These are phyloP conservation scores for Trichoderma sp. DNA, from an alignment of 2,329 filamentous ascomycete genomes.

Conservation along the genomic window DNA sequence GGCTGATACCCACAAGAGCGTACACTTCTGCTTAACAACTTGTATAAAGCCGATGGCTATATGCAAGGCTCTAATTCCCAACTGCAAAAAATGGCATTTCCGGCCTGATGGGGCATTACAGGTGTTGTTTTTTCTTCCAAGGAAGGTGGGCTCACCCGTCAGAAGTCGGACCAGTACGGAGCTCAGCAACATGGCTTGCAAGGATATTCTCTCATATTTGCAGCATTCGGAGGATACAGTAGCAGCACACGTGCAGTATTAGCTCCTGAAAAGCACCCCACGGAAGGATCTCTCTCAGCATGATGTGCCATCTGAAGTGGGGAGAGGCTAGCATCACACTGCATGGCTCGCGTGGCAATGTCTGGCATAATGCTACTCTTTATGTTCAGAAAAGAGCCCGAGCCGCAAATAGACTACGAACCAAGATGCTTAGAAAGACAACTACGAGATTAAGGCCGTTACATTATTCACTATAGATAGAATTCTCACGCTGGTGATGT, in stretches of 20 bases:
- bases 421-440: not conserved
- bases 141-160: not conserved
- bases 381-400: not conserved
- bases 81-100: not conserved
- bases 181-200: not conserved
- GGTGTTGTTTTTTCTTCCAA: not conserved
- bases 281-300: not conserved
- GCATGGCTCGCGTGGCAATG: not conserved
- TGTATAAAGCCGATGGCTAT: not conserved
- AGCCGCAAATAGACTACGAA: not conserved
- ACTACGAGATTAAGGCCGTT: not conserved
- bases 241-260: not conserved
- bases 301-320: not conserved
- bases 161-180: not conserved
- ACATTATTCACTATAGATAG: not conserved
- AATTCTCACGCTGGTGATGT: not conserved
- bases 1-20: not conserved
- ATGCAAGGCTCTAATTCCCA: not conserved
- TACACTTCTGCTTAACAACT: not conserved
- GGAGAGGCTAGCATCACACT: not conserved
- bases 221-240: not conserved
- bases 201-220: not conserved
- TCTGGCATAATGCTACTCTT: not conserved
- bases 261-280: not conserved
- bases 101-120: not conserved